Evolutionary conservation across 2,329 filamentous ascomycete species (phyloP).

Genomic region (Cryphonectria nitschkei): DNA sequence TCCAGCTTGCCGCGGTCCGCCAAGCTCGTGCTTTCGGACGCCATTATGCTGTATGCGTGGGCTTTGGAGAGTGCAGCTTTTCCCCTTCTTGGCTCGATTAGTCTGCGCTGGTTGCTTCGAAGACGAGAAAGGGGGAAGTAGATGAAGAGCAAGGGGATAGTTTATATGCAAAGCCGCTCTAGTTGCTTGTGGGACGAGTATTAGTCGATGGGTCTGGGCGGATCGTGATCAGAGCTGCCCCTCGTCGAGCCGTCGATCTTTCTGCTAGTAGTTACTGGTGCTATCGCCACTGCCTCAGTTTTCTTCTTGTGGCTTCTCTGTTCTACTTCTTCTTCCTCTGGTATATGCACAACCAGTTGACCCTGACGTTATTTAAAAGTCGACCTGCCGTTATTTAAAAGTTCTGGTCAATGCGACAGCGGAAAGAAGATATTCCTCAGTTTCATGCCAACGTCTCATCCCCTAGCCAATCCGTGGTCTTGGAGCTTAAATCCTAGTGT

Average conservation of each 20-base stretch:
- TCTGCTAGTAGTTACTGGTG: not conserved
- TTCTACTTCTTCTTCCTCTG: not conserved
- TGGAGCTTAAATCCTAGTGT: not conserved
- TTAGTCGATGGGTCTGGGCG: not conserved
- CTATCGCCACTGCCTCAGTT: not conserved
- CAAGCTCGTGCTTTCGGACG: conserved; percentile 4
- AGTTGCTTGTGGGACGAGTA: not conserved
- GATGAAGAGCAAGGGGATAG: not conserved
- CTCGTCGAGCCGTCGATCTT: not conserved
- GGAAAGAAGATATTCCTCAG: not conserved
- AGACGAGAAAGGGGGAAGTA: too few relatives aligned
- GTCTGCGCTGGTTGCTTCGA: not conserved
- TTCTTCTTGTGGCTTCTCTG: not conserved
- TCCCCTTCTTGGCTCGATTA: too few relatives aligned
- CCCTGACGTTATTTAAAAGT: not conserved
- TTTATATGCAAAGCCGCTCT: not conserved
- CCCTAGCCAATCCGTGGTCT: not conserved
- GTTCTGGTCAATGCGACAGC: not conserved
- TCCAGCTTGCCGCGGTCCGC: conserved; percentile 15
- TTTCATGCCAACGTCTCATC: not conserved
- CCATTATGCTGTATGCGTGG: conserved; percentile 10
- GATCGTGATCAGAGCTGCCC: not conserved
- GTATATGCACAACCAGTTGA: not conserved
- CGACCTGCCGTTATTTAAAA: not conserved
- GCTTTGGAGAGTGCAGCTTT: not conserved